Evolutionary conservation across 768 basidiomycete species (phyloP).

Genomic region (Udeniomyces megalosporus): DNA sequence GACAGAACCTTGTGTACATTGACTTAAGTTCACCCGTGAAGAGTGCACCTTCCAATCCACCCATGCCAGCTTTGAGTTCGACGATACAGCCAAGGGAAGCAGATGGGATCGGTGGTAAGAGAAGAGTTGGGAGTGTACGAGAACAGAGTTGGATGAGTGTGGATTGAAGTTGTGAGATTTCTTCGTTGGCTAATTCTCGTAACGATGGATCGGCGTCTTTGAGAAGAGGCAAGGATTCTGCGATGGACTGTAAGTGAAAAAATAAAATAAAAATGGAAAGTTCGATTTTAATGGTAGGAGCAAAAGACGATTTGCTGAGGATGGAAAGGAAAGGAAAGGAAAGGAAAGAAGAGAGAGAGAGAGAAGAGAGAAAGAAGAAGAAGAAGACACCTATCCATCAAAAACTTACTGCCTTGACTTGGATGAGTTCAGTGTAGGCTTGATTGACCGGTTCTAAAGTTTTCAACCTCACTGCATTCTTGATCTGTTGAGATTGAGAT

Average conservation of each 20-base stretch:
- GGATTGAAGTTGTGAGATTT: too few relatives aligned
- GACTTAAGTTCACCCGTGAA: conserved; percentile 61
- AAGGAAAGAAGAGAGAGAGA: not conserved
- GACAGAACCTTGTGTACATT: conserved; percentile 63
- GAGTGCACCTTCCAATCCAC: conserved; percentile 71
- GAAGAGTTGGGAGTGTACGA: conserved; percentile 43
- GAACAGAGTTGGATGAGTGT: conserved; percentile 23
- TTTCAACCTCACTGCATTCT: too few relatives aligned
- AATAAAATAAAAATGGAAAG: not conserved
- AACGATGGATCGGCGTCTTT: not conserved
- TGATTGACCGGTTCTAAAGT: too few relatives aligned
- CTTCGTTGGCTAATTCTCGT: not conserved
- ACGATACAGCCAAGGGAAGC: conserved; percentile 56
- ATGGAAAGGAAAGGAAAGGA: not conserved
- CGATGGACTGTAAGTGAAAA: not conserved
- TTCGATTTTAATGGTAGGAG: too few relatives aligned
- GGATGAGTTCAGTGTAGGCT: too few relatives aligned
- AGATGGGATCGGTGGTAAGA: conserved; percentile 57
- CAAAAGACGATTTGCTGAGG: not conserved
- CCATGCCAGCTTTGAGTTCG: conserved; percentile 83
- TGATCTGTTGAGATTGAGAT: too few relatives aligned
- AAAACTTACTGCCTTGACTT: too few relatives aligned
- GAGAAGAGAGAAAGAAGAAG: not conserved
- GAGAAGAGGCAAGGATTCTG: not conserved
- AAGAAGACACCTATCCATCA: too few relatives aligned